Evolutionary conservation across 352 stramenopile genomes (phyloP).

Genomic region (Pythium diclinum): DNA sequence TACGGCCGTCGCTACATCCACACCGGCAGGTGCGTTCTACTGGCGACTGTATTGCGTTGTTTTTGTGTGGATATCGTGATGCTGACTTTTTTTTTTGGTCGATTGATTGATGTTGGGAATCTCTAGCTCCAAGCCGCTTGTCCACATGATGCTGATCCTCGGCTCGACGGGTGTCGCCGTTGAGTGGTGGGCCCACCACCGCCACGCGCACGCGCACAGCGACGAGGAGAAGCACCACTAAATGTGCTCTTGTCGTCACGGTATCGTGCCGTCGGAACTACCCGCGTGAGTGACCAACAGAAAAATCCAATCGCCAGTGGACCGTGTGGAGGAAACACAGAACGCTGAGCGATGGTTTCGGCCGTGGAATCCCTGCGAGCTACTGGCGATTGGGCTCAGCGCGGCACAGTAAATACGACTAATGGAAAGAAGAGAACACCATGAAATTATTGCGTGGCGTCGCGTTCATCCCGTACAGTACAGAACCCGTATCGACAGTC

Average conservation of each 20-base stretch:
- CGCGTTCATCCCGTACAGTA: background rate
- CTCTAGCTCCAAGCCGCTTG: slow-evolving; percentile 55
- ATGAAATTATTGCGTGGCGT: background rate
- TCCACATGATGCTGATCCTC: slow-evolving; percentile 76
- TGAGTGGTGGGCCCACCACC: slow-evolving; percentile 70
- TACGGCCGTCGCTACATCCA: slow-evolving; percentile 78
- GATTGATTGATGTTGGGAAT: slow-evolving; percentile 1
- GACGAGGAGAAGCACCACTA: slow-evolving; percentile 60
- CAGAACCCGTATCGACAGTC: background rate
- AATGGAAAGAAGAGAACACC: slow-evolving; percentile 26
- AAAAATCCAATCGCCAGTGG: background rate
- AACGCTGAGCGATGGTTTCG: background rate
- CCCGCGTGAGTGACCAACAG: background rate
- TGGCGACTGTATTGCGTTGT: background rate
- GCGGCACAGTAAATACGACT: slow-evolving; percentile 4
- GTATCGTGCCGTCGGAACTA: background rate
- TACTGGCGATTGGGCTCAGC: background rate
- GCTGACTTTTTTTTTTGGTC: background rate
- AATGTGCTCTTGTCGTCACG: slow-evolving; percentile 14
- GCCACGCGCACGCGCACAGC: slow-evolving; percentile 50
- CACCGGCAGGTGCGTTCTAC: slow-evolving; percentile 41
- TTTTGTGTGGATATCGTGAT: background rate
- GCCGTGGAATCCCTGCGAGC: background rate
- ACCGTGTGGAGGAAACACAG: background rate
- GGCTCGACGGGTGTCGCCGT: slow-evolving; percentile 48